Conservation (phyloP, 148 eudicot genomes). For the Limonium bicolor region DNA sequence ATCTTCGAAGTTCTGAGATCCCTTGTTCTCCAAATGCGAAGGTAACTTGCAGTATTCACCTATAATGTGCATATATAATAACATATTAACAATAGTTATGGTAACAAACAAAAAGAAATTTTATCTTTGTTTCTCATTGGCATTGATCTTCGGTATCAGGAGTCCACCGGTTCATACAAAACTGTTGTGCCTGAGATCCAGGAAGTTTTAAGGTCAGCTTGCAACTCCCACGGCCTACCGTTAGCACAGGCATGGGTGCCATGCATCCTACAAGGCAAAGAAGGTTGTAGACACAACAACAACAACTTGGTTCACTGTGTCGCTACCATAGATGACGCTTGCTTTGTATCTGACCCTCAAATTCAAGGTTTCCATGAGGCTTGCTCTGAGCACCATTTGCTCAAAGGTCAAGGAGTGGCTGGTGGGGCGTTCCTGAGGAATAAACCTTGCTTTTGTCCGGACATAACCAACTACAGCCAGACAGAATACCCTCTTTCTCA, state of each 20-base stretch:
- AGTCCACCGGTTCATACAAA: constrained; percentile 33
- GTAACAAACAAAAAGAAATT: too few relatives aligned
- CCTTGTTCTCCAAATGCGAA: constrained; percentile 20
- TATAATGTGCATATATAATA: constrained; percentile 8
- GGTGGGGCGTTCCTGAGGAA: constrained; percentile 68
- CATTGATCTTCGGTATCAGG: too few relatives aligned
- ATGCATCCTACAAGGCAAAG: constrained; percentile 65
- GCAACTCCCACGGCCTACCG: constrained; percentile 52
- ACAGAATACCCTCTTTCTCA: constrained; percentile 87
- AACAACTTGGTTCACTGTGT: constrained; percentile 45
- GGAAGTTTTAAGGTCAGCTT: constrained; percentile 50
- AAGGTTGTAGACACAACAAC: constrained; percentile 58
- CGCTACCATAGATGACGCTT: constrained; percentile 66
- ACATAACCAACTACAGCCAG: constrained; percentile 45
- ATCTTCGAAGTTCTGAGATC: constrained; percentile 57
- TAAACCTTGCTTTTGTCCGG: constrained; percentile 60
- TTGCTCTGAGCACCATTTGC: constrained; percentile 77
- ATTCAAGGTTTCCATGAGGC: constrained; percentile 60
- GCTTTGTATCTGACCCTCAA: constrained; percentile 37
- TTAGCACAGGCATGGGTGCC: constrained; percentile 88
- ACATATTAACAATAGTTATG: not conserved
- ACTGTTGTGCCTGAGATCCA: constrained; percentile 62
- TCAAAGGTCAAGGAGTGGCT: constrained; percentile 71
- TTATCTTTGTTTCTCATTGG: too few relatives aligned
- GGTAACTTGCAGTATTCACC: too few relatives aligned